Evolutionary conservation across 2,329 filamentous ascomycete species (phyloP).

Genomic region (Pseudopithomyces maydicus): DNA sequence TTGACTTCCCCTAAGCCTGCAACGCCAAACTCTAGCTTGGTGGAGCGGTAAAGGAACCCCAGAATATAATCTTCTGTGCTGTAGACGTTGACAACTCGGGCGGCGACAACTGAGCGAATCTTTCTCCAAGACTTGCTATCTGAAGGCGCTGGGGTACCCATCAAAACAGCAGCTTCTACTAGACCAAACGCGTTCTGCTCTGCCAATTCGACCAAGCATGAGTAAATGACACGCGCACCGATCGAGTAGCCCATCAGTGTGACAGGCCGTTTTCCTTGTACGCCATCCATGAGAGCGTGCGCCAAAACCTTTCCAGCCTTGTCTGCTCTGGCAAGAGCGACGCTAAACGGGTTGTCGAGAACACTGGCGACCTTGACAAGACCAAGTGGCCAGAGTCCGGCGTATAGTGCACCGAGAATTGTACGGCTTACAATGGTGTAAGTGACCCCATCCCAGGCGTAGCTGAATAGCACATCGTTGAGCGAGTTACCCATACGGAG

Average conservation of each 20-base stretch:
- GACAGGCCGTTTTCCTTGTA: slow-evolving; percentile 79
- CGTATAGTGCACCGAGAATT: slow-evolving; percentile 51
- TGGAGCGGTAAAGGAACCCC: slow-evolving; percentile 82
- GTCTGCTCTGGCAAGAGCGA: slow-evolving; percentile 75
- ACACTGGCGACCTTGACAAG: slow-evolving; percentile 57
- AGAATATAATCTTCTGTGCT: slow-evolving; percentile 86
- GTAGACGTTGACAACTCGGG: slow-evolving; percentile 83
- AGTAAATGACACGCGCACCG: slow-evolving; percentile 79
- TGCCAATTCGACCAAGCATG: slow-evolving; percentile 76
- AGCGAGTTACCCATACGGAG: slow-evolving; percentile 77
- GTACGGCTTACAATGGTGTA: slow-evolving; percentile 71
- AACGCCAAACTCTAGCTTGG: slow-evolving; percentile 79
- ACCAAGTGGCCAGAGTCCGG: slow-evolving; percentile 53
- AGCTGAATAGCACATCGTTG: slow-evolving; percentile 74
- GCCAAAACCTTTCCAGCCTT: slow-evolving; percentile 81
- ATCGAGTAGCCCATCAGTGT: slow-evolving; percentile 82
- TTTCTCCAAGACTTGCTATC: slow-evolving; percentile 72
- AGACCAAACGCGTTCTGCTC: slow-evolving; percentile 80
- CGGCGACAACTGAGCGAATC: slow-evolving; percentile 77
- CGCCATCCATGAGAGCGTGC: slow-evolving; percentile 77
- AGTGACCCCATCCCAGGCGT: slow-evolving; percentile 76
- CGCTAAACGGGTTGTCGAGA: slow-evolving; percentile 79
- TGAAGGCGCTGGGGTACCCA: slow-evolving; percentile 79
- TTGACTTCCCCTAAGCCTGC: slow-evolving; percentile 78
- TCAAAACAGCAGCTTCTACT: slow-evolving; percentile 79